Base-by-base conservation (phyloP, 345 rosid species). In the Mallotus nudiflorus region DNA sequence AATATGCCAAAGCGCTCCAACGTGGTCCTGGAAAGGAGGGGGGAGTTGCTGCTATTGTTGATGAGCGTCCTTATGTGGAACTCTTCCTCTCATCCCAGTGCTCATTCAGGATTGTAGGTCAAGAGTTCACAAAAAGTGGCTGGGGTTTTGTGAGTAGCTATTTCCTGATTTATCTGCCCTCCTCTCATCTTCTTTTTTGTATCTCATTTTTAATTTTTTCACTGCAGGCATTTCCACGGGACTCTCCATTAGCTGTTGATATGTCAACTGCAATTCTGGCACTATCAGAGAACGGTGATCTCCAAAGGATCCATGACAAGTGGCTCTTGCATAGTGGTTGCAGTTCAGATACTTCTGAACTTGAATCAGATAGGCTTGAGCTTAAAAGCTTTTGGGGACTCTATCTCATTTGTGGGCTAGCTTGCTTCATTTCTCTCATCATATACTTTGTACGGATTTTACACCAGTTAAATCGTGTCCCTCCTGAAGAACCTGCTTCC, bases 251-350 rank as follows among this genome's bases (percentile, higher is more conserved):
- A 70, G 91, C 99, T 0, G 71, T 90, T 5, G 97, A 95, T 78
- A 60, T 95, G 69, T 95, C 99, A 19, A 87, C 89, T 22, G 97
- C 97, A 39, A 92, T 92, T 74, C 84, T 95, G 46, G 82, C 71
- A 55, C 88, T 95, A 25, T 83, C 97, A 3, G 97, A 92, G 88
- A 92, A 77, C 16, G 99, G 98, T 16, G 97, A 95, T 78, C 88
- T 95, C 33, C 97, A 90, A 77, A 81, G 97, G 69, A 95, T 95
- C 76, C 99, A 92, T 56, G 97, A 94, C 82, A 95, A 92, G 81
- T 95, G 99, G 97, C 81, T 95, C 54, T 77, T 77, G 83, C 77
- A 76, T 71, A 86, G 87, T 68, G 45, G 83, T 20, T 95, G 97
- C 86, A 68, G 83, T 81, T 81, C 82, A 63, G 97, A 95, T 0